Conservation (phyloP, 2,329 filamentous ascomycete genomes). For the Cordyceps militaris region DNA sequence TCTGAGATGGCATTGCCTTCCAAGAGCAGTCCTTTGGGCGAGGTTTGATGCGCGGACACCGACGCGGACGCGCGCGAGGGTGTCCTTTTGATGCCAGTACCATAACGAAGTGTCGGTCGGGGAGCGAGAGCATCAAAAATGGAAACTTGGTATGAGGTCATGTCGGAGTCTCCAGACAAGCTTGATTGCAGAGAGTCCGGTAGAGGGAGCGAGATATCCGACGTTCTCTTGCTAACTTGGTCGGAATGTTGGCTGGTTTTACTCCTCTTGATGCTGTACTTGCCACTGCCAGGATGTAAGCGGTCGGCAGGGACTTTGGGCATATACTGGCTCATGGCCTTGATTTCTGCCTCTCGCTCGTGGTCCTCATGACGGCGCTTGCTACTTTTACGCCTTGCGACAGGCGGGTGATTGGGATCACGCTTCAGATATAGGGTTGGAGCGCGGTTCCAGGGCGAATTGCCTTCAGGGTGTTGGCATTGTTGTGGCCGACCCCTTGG, state of each 20-base stretch:
- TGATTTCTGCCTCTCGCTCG: constrained; percentile 80
- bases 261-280: constrained; percentile 59
- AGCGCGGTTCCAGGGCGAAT: constrained; percentile 26
- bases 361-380: constrained; percentile 71
- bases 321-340: constrained; percentile 67
- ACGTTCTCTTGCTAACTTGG: constrained; percentile 55
- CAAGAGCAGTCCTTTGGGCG: constrained; percentile 45
- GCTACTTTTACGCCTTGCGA: constrained; percentile 64
- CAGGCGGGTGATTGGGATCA: constrained; percentile 40
- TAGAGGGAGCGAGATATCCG: constrained; percentile 67
- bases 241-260: constrained; percentile 44
- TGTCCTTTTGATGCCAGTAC: constrained; percentile 55
- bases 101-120: constrained; percentile 73
- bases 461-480: constrained; percentile 12
- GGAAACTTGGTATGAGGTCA: constrained; percentile 69
- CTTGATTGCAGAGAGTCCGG: constrained; percentile 70
- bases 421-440: constrained; percentile 56
- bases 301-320: constrained; percentile 52
- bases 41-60: constrained; percentile 38
- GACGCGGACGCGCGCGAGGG: constrained; percentile 39
- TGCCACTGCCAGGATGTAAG: constrained; percentile 38
- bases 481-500: constrained; percentile 17
- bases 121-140: constrained; percentile 76
- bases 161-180: constrained; percentile 68
- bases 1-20: constrained; percentile 51